These are phyloP conservation scores for Xylaria sp. DNA, from an alignment of 495 filamentous ascomycete genomes.

Conservation along the genomic window DNA sequence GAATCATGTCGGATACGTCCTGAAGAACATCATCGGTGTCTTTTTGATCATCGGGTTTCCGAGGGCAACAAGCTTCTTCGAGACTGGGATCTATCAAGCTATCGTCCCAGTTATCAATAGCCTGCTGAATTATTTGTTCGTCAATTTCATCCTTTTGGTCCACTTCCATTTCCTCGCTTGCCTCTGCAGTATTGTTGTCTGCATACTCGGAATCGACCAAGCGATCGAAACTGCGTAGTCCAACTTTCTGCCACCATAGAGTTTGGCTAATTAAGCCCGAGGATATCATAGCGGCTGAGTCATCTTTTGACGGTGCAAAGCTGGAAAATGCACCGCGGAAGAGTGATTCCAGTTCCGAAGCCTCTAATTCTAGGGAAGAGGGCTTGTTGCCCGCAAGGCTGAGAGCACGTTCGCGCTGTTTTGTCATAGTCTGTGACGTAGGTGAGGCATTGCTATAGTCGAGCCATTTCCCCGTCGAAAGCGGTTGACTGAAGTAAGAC, in stretches of 20 bases:
- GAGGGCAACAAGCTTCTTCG: slow-evolving; percentile 55
- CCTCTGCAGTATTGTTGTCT: slow-evolving; percentile 51
- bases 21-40: slow-evolving; percentile 75
- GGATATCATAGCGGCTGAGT: slow-evolving; percentile 75
- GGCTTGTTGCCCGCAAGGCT: slow-evolving; percentile 69
- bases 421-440: slow-evolving; percentile 66
- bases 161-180: slow-evolving; percentile 42
- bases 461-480: slow-evolving; percentile 71
- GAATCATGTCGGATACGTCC: slow-evolving; percentile 82
- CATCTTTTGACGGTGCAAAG: slow-evolving; percentile 85
- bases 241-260: slow-evolving; percentile 88
- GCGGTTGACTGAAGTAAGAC: slow-evolving; percentile 58
- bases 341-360: slow-evolving; percentile 72
- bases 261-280: slow-evolving; percentile 68
- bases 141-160: slow-evolving; percentile 48
- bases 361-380: slow-evolving; percentile 58
- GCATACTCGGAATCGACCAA: slow-evolving; percentile 48
- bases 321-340: slow-evolving; percentile 86
- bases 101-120: slow-evolving; percentile 58
- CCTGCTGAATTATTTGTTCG: slow-evolving; percentile 54
- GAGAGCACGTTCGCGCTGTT: slow-evolving; percentile 73
- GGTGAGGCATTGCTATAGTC: slow-evolving; percentile 68
- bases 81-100: slow-evolving; percentile 56
- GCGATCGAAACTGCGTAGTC: slow-evolving; percentile 63
- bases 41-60: slow-evolving; percentile 61